Evolutionary conservation across 2,329 filamentous ascomycete genomes (phyloP).

Genomic region (Penicillium nordicum): DNA sequence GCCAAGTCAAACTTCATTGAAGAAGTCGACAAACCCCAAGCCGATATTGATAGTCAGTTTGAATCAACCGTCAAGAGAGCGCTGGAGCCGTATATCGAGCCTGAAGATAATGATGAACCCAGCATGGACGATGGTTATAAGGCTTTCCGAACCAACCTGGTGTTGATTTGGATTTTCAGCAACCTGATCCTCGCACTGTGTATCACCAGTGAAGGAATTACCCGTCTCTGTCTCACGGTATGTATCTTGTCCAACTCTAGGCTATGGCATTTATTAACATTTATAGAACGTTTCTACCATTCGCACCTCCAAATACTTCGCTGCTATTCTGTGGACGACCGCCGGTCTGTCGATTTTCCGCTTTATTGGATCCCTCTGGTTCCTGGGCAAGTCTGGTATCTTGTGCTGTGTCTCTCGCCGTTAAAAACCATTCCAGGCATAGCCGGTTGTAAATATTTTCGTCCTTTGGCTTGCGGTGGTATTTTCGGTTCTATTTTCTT

Average conservation of each 20-base stretch:
- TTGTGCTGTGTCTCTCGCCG: constrained; percentile 89
- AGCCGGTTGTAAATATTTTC: constrained; percentile 6
- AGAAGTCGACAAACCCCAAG: constrained; percentile 91
- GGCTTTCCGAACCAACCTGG: constrained; percentile 92
- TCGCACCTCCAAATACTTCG: constrained; percentile 86
- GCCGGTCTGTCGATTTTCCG: constrained; percentile 77
- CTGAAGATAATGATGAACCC: constrained; percentile 72
- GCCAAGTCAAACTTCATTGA: constrained; percentile 83
- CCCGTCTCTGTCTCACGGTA: constrained; percentile 78
- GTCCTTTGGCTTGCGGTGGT: not conserved
- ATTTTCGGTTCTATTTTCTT: not conserved
- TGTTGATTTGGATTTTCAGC: constrained; percentile 88
- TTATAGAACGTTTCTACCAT: constrained; percentile 59
- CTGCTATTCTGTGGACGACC: constrained; percentile 81
- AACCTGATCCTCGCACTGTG: constrained; percentile 78
- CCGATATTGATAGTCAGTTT: constrained; percentile 95
- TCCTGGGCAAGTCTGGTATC: constrained; percentile 87
- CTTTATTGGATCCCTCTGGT: constrained; percentile 87
- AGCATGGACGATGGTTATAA: constrained; percentile 96
- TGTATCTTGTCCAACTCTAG: constrained; percentile 42
- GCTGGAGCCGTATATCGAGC: constrained; percentile 73
- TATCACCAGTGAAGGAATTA: constrained; percentile 82
- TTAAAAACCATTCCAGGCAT: constrained; percentile 37
- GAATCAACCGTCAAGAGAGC: constrained; percentile 92
- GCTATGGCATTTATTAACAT: not conserved